These are phyloP conservation scores for Stephania yunnanensis DNA, from an alignment of 164 flowering plant genomes.

Conservation along the genomic window DNA sequence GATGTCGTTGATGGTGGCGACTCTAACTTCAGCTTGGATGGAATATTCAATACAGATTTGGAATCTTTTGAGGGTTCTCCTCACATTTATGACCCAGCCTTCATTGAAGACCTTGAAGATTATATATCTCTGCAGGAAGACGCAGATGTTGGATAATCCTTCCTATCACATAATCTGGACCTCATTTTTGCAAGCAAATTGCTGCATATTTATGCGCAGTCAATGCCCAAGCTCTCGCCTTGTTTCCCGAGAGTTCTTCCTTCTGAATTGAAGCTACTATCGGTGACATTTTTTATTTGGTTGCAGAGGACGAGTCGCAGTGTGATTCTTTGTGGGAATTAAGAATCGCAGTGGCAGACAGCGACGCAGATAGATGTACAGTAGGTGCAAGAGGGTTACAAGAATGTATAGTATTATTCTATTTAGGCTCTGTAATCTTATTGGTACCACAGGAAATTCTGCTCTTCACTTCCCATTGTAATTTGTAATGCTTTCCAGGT, in stretches of 20 bases:
- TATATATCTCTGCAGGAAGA: constrained; percentile 27
- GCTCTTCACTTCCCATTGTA: neutral
- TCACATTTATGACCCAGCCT: constrained; percentile 29
- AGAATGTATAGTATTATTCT: neutral
- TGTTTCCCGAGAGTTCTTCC: neutral
- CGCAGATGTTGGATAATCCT: constrained; percentile 32
- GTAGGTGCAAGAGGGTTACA: neutral
- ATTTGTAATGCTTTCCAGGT: neutral
- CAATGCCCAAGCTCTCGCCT: neutral
- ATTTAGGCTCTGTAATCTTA: neutral
- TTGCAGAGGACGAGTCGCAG: neutral
- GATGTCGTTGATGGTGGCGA: neutral
- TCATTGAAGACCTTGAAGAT: constrained; percentile 47
- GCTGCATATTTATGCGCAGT: neutral
- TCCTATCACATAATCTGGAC: neutral
- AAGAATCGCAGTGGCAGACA: neutral
- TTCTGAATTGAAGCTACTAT: neutral
- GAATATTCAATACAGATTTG: constrained; percentile 14
- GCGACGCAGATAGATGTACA: neutral
- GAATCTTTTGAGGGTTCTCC: constrained; percentile 24
- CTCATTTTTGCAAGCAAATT: neutral
- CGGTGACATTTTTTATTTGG: neutral
- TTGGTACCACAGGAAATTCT: neutral
- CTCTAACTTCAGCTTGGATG: constrained; percentile 9
- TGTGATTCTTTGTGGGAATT: neutral